A percentile compares a stretch with the other conserved stretches of the same genome.
Evolutionary conservation across 768 basidiomycete species (phyloP).

Genomic region (Phaeotremella fagi): DNA sequence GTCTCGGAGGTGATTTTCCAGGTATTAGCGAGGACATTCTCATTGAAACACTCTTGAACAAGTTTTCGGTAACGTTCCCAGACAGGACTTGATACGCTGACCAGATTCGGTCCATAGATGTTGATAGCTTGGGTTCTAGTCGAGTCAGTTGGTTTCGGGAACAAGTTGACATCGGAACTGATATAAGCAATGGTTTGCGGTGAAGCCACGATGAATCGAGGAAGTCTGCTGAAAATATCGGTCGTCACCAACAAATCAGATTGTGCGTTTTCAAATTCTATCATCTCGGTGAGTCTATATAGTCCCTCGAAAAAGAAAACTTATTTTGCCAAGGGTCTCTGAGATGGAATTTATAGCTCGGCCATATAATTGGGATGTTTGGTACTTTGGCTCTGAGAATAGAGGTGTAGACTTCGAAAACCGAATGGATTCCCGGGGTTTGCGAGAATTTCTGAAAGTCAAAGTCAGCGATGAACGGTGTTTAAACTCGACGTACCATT

Average conservation of each 20-base stretch:
- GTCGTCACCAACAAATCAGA: constrained; percentile 25
- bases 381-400: constrained; percentile 12
- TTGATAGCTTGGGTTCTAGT: constrained; percentile 15
- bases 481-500: too few relatives aligned
- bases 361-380: constrained; percentile 27
- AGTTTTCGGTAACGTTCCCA: constrained; percentile 19
- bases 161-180: constrained; percentile 1
- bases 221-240: background rate
- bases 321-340: constrained; percentile 29
- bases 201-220: constrained; percentile 16
- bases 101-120: constrained; percentile 23
- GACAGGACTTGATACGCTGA: constrained; percentile 13
- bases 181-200: constrained; percentile 5
- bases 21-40: constrained; percentile 12
- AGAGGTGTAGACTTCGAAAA: too few relatives aligned
- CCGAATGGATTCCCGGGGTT: too few relatives aligned
- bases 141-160: constrained; percentile 13
- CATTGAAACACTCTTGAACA: constrained; percentile 24
- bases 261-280: constrained; percentile 22
- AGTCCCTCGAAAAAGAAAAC: constrained; percentile 1
- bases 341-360: constrained; percentile 15
- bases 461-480: too few relatives aligned
- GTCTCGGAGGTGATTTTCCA: constrained; percentile 11
- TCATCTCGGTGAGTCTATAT: background rate
- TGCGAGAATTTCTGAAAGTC: too few relatives aligned